Percentiles rank a stretch among this genome's conserved stretches.
Conservation (phyloP, 2,329 filamentous ascomycete genomes). For the Ophiostoma sp. region DNA sequence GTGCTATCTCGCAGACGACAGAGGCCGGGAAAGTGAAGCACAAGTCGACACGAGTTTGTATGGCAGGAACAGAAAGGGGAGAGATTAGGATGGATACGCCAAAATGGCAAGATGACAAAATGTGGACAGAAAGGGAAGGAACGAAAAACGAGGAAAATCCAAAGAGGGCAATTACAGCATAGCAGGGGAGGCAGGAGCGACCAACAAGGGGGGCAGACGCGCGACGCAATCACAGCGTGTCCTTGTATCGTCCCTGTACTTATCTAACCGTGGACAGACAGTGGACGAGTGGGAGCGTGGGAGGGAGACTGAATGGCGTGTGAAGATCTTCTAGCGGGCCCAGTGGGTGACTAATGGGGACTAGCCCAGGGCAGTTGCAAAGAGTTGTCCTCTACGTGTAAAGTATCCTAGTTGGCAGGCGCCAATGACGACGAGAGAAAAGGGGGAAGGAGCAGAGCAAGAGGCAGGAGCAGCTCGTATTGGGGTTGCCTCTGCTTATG, state of each 20-base stretch:
- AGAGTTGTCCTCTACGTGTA: constrained; percentile 12
- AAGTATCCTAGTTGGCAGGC: neutral
- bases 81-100: constrained; percentile 6
- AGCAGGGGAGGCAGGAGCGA: constrained; percentile 12
- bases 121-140: constrained; percentile 12
- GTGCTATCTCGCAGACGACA: neutral
- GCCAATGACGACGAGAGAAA: neutral
- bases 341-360: constrained; percentile 8
- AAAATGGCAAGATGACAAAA: neutral
- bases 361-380: constrained; percentile 18
- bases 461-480: neutral
- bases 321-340: constrained; percentile 10
- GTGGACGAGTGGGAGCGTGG: neutral
- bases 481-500: neutral
- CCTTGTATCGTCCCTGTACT: too few species aligned
- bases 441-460: neutral
- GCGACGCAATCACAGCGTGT: constrained; percentile 8
- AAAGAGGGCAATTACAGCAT: too few species aligned
- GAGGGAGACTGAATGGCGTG: neutral
- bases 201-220: constrained; percentile 9
- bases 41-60: neutral
- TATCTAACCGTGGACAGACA: neutral
- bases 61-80: constrained; percentile 8
- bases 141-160: neutral
- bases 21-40: neutral